These are phyloP conservation scores for Botrytis tulipae DNA, from an alignment of 2,329 filamentous ascomycete species.

Conservation along the genomic window DNA sequence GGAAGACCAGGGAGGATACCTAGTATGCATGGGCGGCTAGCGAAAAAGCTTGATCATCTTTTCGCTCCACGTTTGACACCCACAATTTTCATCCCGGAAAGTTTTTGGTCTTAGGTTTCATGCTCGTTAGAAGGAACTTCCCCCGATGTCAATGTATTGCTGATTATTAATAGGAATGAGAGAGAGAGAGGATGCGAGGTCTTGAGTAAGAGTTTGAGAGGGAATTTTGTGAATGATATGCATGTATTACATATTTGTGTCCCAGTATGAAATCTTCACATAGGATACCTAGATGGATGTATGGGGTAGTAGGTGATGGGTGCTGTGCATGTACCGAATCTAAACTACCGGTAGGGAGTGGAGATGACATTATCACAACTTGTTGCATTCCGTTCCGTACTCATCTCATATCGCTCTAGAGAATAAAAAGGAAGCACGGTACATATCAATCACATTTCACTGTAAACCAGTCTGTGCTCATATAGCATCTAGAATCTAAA, in stretches of 20 bases:
- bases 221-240: not conserved
- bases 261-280: not conserved
- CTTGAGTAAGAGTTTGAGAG: not conserved
- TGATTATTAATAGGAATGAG: not conserved
- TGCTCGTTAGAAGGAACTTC: not conserved
- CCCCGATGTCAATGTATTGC: not conserved
- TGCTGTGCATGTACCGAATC: not conserved
- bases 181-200: not conserved
- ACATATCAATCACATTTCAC: not conserved
- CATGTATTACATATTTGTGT: not conserved
- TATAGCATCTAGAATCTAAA: not conserved
- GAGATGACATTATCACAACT: not conserved
- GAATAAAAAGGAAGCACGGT: not conserved
- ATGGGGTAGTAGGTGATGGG: not conserved
- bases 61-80: not conserved
- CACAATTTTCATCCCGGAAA: not conserved
- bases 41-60: constrained; percentile 11
- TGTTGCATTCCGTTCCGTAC: not conserved
- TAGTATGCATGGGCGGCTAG: not conserved
- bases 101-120: not conserved
- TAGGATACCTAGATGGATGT: not conserved
- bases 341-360: not conserved
- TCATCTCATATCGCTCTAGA: not conserved
- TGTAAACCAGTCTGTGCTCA: not conserved
- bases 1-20: not conserved